These are phyloP conservation scores for Eutrema japonicum DNA, from an alignment of 345 rosid genomes.

Conservation along the genomic window DNA sequence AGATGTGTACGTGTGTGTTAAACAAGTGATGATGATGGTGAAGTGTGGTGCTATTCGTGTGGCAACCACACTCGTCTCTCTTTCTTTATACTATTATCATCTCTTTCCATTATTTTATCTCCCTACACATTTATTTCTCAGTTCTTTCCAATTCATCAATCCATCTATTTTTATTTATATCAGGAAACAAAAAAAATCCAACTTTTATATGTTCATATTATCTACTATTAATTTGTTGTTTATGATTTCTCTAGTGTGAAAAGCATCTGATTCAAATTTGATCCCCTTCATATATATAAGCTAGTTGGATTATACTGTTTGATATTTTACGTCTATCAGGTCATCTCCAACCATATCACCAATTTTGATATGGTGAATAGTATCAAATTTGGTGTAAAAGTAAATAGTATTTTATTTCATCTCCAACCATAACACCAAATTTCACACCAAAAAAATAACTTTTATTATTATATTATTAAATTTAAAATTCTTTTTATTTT, in stretches of 20 bases:
- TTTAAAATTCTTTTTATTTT: no score
- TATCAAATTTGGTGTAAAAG: no score
- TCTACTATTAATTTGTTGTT: constrained; percentile 29
- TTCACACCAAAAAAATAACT: no score
- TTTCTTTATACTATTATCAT: constrained; percentile 37
- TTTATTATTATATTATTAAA: no score
- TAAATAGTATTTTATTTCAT: no score
- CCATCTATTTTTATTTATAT: constrained; percentile 20
- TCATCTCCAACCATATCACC: no score
- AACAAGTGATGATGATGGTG: constrained; percentile 38
- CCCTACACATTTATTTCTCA: not conserved
- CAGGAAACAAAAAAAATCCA: not conserved
- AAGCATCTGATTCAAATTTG: constrained; percentile 42
- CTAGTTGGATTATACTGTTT: constrained; percentile 40
- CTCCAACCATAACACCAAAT: no score
- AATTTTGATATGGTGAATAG: no score
- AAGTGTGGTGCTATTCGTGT: constrained; percentile 44
- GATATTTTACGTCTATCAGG: constrained; percentile 18
- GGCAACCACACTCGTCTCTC: constrained; percentile 45
- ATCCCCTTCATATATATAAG: constrained; percentile 33
- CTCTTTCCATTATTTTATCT: constrained; percentile 32
- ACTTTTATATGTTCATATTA: constrained; percentile 25
- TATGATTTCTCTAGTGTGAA: constrained; percentile 42
- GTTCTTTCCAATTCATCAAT: constrained; percentile 45
- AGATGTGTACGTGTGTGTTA: constrained; percentile 10